A percentile compares a stretch with the other conserved stretches of the same genome.
Conservation (phyloP, 176 grass and related monocot species). For the Aegilops sharonensis region DNA sequence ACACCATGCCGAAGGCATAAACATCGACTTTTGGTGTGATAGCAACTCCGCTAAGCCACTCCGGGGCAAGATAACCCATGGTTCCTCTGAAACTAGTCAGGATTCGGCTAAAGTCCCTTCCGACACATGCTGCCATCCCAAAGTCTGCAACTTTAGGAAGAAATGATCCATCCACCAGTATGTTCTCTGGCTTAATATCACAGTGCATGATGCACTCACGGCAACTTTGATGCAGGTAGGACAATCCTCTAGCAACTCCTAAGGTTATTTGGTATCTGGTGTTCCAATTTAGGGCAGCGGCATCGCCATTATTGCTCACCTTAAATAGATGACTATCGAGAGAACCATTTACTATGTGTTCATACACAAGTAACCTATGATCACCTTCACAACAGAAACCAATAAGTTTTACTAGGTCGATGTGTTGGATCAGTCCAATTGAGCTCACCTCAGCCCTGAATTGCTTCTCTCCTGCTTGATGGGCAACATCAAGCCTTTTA, state of each 20-base stretch:
- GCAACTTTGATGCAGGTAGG: slow-evolving; percentile 2
- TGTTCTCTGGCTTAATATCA: slow-evolving; percentile 53
- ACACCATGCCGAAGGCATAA: neutral
- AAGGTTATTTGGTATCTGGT: neutral
- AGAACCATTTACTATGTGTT: neutral
- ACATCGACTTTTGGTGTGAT: neutral
- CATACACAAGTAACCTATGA: neutral
- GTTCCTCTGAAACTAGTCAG: neutral
- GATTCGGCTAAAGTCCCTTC: slow-evolving; percentile 7
- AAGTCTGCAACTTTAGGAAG: slow-evolving; percentile 64
- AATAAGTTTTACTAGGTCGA: neutral
- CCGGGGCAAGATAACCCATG: neutral
- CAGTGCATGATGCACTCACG: slow-evolving; percentile 32
- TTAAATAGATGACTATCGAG: neutral
- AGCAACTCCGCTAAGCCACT: slow-evolving; percentile 2
- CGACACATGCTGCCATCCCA: slow-evolving; percentile 28
- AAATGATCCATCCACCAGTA: slow-evolving; percentile 43
- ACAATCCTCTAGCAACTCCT: neutral
- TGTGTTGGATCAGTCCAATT: neutral
- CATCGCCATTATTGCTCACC: neutral
- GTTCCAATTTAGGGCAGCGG: neutral
- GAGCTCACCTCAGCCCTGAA: neutral
- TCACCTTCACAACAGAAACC: neutral
- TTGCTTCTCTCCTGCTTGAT: slow-evolving; percentile 17
- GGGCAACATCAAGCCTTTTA: neutral